Base-by-base conservation (phyloP, 768 basidiomycete species). In the Pisolithus orientalis region DNA sequence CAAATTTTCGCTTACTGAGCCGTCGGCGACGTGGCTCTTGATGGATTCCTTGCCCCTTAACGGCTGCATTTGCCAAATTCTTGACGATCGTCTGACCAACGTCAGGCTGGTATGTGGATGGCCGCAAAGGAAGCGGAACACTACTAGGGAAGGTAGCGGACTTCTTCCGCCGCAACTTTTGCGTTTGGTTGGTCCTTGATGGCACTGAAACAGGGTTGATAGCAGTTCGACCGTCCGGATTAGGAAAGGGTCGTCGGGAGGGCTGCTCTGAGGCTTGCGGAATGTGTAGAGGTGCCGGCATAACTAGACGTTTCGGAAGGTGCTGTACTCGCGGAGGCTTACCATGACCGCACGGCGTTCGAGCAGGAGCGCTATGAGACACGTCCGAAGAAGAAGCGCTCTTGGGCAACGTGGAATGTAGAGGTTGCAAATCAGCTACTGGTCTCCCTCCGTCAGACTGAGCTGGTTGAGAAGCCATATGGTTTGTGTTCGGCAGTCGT, bases 221-320 rank as follows among this genome's bases (percentile, higher is more conserved):
- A 50, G 39, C 17, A 13, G 34, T 53, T n/a, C 56, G 48, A 57
- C 53, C 47, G 32, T 29, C 10, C 34, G 42, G 11, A 21, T 34
- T 43, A 31, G 57, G 51, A 39, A 61, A 60, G n/a, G 39, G 51
- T 27, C 52, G 50, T 38, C 53, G 47, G 13, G 53, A 57, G 13
- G 58, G 53, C 16, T 49, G 47, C 44, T 39, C 49, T 50, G 49
- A 39, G 25, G 54, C 53, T 27, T 63, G 62, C 53, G 66, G 67
- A 2, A 31, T 25, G 60, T 82, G 80, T 38, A 89, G 73, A 14
- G 83, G 87, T 3, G 82, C 67, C 44, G 87, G 87, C 87, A 89
- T 89, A 40, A 88, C 80, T 27, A 89, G 79, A 44, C 72, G 78
- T 63, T 79, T 84, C 4, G 87, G 87, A 40, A 82, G 59, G 64